Evolutionary conservation across 106 monocot genomes (phyloP), one percentile per base, ranked within the genome.

Genomic region (Xerophyta viscosa): DNA sequence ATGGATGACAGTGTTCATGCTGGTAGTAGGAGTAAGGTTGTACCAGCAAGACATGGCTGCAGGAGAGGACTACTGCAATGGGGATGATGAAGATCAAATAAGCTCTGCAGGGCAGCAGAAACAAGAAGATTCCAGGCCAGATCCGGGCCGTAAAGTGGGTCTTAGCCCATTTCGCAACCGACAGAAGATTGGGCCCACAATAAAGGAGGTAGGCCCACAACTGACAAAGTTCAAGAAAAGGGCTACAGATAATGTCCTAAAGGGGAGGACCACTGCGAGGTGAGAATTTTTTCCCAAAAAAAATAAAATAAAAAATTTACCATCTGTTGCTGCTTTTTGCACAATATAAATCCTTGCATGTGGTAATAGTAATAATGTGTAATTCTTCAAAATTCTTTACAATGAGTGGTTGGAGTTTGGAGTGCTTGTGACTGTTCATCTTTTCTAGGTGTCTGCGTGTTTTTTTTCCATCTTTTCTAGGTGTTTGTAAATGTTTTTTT

Each of bases 1-100:
- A n/a, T n/a, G n/a, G n/a, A n/a, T 22, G 21, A 9, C 54, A 77
- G 81, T 72, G 56, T 86, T 86, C 66, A 73, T 86, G 76, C 24
- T 86, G 53, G 46, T 77, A 1, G 69, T 80, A 21, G 72, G 49
- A 6, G 26, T 77, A 6, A 72, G 66, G 48, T 59, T 62, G 21
- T 86, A 86, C 70, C 76, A 77, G 17, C 85, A 80, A 37, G 31
- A 54, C 11, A 27, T 65, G 15, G 61, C 33, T 9, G 61, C 47
- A n/a, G 52, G 60, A 27, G 20, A 42, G 28, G 20, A 42, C 30
- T 15, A 22, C 41, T 8, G 44, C 63, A 24, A 8, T 22, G 63
- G 31, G 11, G 54, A 52, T 20, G 54, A 61, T 27, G 59, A 66
- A 9, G 61, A 42, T 19, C 36, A 14, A 24, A 28, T 33, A 5